Percentiles rank a stretch among this genome's conserved stretches.
These are phyloP conservation scores for Solanum appendiculatum DNA, from an alignment of 257 asterid genomes.

Conservation along the genomic window DNA sequence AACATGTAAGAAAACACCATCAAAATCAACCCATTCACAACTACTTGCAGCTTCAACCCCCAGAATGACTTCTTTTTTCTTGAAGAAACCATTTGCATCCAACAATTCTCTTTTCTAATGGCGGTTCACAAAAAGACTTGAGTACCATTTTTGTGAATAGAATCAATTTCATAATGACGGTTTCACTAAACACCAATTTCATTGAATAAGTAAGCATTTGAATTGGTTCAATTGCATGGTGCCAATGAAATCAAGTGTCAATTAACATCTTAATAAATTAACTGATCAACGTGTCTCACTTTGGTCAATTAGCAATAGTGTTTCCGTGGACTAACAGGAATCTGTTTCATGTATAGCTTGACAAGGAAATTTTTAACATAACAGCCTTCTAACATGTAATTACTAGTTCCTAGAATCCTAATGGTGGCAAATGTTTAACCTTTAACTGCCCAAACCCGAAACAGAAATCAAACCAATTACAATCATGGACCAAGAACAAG, in stretches of 20 bases:
- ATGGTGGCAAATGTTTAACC: not conserved
- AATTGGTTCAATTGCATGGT: not conserved
- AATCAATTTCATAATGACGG: not conserved
- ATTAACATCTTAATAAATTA: not conserved
- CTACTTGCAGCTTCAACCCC: not conserved
- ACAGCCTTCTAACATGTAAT: not conserved
- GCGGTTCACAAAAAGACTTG: not conserved
- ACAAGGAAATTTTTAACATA: not conserved
- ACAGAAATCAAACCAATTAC: not conserved
- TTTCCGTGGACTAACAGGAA: not conserved
- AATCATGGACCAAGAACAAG: not conserved
- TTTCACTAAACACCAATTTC: not conserved
- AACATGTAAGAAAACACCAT: not conserved
- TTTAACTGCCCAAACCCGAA: not conserved
- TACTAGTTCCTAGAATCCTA: not conserved
- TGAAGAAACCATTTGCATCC: not conserved
- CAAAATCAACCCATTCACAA: not conserved
- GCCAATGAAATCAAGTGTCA: not conserved
- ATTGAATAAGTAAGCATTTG: not conserved
- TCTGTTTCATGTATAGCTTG: not conserved
- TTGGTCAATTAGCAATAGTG: not conserved
- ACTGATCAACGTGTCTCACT: not conserved
- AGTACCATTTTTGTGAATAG: not conserved
- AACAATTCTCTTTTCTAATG: not conserved
- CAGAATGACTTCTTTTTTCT: not conserved